Evolutionary conservation across 495 filamentous ascomycete species (phyloP).

Genomic region (Penicillium parvum): DNA sequence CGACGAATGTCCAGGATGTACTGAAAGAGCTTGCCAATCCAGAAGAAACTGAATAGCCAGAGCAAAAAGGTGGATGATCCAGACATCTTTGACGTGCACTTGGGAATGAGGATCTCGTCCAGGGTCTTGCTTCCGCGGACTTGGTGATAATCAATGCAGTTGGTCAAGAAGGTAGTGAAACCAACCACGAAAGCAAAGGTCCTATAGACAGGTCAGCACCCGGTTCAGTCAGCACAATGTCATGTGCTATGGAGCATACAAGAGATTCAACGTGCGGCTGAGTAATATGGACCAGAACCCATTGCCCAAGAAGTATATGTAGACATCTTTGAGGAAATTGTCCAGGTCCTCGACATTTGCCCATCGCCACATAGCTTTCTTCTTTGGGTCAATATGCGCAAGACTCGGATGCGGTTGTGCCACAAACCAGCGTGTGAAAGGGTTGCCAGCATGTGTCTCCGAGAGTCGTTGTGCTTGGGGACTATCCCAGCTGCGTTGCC

Average conservation of each 20-base stretch:
- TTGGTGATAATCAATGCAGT: slow-evolving; percentile 78
- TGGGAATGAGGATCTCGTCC: slow-evolving; percentile 70
- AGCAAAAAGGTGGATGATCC: slow-evolving; percentile 69
- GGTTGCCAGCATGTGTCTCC: slow-evolving; percentile 13
- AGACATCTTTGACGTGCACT: slow-evolving; percentile 87
- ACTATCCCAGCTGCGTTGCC: slow-evolving; percentile 63
- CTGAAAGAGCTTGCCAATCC: slow-evolving; percentile 73
- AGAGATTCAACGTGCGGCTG: slow-evolving; percentile 61
- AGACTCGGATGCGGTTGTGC: slow-evolving; percentile 39
- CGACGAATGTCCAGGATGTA: slow-evolving; percentile 70
- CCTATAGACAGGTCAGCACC: slow-evolving; percentile 27
- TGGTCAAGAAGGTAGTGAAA: slow-evolving; percentile 79
- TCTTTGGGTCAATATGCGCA: slow-evolving; percentile 59
- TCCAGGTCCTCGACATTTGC: slow-evolving; percentile 90
- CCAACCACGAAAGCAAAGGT: slow-evolving; percentile 75
- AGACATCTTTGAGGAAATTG: slow-evolving; percentile 84
- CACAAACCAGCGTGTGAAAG: slow-evolving; percentile 31
- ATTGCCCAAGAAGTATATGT: slow-evolving; percentile 78
- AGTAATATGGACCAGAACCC: slow-evolving; percentile 89
- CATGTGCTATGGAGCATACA: slow-evolving; percentile 49
- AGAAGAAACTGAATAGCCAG: slow-evolving; percentile 86
- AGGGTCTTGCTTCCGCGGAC: slow-evolving; percentile 71
- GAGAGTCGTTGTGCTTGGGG: slow-evolving; percentile 57
- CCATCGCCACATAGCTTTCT: slow-evolving; percentile 93
- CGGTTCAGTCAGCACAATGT: slow-evolving; percentile 1